Evolutionary conservation across 1,284 basidiomycete species (phyloP).

Genomic region (Sphaerobolus stellatus): DNA sequence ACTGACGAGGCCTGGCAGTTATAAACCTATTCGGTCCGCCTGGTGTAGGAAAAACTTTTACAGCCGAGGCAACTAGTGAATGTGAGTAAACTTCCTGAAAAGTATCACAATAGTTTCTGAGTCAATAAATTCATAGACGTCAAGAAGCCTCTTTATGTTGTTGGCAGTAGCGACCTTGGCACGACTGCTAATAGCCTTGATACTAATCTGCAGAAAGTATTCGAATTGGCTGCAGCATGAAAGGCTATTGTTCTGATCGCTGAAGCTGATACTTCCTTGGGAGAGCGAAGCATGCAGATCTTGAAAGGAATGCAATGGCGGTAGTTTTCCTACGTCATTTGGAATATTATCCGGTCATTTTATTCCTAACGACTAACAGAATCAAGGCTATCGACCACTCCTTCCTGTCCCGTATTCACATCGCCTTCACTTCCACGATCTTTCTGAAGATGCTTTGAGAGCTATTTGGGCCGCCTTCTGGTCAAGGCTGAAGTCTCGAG

Average conservation of each 20-base stretch:
- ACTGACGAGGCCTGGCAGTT: conserved; percentile 57
- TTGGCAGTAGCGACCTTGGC: conserved; percentile 58
- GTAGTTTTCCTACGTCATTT: conserved; percentile 21
- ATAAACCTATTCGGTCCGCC: conserved; percentile 62
- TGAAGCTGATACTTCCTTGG: conserved; percentile 64
- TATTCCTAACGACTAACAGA: conserved; percentile 34
- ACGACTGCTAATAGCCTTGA: conserved; percentile 47
- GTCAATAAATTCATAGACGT: conserved; percentile 33
- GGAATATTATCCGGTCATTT: conserved; percentile 24
- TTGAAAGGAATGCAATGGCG: conserved; percentile 27
- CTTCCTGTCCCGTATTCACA: conserved; percentile 29
- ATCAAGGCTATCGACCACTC: conserved; percentile 31
- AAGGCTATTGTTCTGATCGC: conserved; percentile 64
- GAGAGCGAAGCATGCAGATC: conserved; percentile 60
- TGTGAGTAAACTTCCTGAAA: conserved; percentile 19
- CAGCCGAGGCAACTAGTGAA: conserved; percentile 62
- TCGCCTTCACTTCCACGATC: conserved; percentile 55
- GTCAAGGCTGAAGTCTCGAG: conserved; percentile 41
- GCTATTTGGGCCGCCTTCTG: conserved; percentile 60
- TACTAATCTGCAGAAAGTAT: conserved; percentile 31
- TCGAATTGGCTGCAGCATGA: conserved; percentile 56
- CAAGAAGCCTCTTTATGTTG: conserved; percentile 54
- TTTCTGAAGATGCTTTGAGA: conserved; percentile 45
- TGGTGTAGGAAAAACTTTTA: conserved; percentile 51
- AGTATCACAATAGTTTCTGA: not conserved